Conservation (phyloP, 768 basidiomycete species). For the Amyloporia xantha region DNA sequence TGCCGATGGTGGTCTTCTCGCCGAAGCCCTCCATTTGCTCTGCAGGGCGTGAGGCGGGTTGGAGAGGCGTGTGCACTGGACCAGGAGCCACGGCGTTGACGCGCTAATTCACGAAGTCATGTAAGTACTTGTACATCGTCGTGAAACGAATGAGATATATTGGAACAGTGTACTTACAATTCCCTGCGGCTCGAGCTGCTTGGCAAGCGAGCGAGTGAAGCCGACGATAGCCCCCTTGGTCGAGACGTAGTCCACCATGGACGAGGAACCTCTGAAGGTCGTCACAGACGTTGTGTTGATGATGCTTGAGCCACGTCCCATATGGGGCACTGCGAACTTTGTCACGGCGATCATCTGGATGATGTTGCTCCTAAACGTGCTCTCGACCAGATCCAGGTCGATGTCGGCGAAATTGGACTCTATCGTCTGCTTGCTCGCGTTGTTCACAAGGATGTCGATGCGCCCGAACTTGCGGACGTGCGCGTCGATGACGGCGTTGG, state of each 20-base stretch:
- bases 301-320: slow-evolving; percentile 51
- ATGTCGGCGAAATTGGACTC: slow-evolving; percentile 40
- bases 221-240: slow-evolving; percentile 57
- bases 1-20: slow-evolving; percentile 40
- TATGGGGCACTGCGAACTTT: slow-evolving; percentile 50
- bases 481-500: slow-evolving; percentile 31
- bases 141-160: slow-evolving; percentile 5
- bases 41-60: slow-evolving; percentile 44
- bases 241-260: slow-evolving; percentile 42
- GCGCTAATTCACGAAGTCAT: too few relatives aligned
- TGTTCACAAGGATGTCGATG: slow-evolving; percentile 55
- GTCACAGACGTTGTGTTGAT: slow-evolving; percentile 60
- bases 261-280: slow-evolving; percentile 34
- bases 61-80: slow-evolving; percentile 52
- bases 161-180: slow-evolving; percentile 46
- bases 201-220: slow-evolving; percentile 49
- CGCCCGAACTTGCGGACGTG: slow-evolving; percentile 40
- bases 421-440: slow-evolving; percentile 47
- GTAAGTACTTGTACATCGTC: too few relatives aligned
- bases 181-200: slow-evolving; percentile 46
- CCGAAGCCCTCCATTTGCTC: slow-evolving; percentile 53
- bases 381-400: slow-evolving; percentile 44
- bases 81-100: slow-evolving; percentile 33
- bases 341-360: slow-evolving; percentile 52
- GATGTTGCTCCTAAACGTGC: slow-evolving; percentile 53